These are phyloP conservation scores for Boletus rubroflammeus DNA, from an alignment of 768 basidiomycete species.

Conservation along the genomic window DNA sequence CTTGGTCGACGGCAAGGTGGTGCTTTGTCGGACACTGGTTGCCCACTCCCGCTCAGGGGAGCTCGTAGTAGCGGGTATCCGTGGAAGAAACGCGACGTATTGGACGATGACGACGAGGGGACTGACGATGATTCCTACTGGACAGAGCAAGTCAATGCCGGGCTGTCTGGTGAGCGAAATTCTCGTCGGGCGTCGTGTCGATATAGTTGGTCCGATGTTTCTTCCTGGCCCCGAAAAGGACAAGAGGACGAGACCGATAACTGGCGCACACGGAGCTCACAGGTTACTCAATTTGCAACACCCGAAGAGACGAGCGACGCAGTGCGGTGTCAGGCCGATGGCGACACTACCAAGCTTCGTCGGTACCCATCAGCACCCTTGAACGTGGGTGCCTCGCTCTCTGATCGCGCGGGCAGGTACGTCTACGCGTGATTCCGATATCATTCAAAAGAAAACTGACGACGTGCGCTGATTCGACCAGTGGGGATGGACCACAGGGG, in stretches of 20 bases:
- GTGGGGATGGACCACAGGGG: not conserved
- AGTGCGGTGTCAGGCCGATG: not conserved
- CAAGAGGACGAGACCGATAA: slow-evolving; percentile 4
- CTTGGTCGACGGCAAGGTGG: not conserved
- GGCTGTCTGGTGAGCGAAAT: not conserved
- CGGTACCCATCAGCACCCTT: slow-evolving; percentile 5
- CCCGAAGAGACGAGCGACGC: not conserved
- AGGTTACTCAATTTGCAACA: not conserved
- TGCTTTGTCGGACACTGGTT: not conserved
- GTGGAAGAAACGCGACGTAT: not conserved
- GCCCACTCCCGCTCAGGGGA: not conserved
- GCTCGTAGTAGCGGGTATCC: not conserved
- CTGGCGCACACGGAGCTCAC: slow-evolving; percentile 12
- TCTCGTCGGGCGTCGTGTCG: not conserved
- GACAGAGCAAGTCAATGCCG: slow-evolving; percentile 10
- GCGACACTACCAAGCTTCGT: not conserved
- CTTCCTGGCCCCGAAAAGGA: not conserved
- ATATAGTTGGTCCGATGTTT: not conserved
- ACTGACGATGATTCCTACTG: slow-evolving; percentile 2
- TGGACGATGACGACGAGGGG: slow-evolving; percentile 1
- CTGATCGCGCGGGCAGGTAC: not conserved
- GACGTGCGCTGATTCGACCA: not conserved
- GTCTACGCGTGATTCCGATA: not conserved
- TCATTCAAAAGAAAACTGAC: not conserved
- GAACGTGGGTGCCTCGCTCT: not conserved